These are phyloP conservation scores for Castanea crenata DNA, from an alignment of 306 rosid genomes.

Conservation along the genomic window DNA sequence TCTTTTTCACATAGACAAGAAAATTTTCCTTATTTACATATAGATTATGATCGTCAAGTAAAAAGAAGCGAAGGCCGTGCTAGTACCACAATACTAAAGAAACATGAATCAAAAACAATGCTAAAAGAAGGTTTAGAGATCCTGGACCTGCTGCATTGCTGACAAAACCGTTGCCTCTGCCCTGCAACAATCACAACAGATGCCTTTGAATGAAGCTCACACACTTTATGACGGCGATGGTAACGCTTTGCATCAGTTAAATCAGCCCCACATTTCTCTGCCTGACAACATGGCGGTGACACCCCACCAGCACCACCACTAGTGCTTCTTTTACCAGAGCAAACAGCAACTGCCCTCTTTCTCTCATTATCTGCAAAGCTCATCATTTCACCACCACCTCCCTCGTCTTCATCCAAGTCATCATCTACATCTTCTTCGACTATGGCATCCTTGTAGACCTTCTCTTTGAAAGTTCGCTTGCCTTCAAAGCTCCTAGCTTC, in stretches of 20 bases:
- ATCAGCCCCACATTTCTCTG: constrained; percentile 68
- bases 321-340: constrained; percentile 38
- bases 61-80: neutral
- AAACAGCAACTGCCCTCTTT: constrained; percentile 30
- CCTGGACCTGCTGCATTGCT: constrained; percentile 96
- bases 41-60: too few species aligned
- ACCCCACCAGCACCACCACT: constrained; percentile 30
- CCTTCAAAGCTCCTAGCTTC: constrained; percentile 51
- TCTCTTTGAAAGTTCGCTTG: constrained; percentile 41
- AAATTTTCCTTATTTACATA: too few species aligned
- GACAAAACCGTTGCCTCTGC: constrained; percentile 79
- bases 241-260: constrained; percentile 58
- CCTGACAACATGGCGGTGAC: constrained; percentile 59
- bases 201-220: constrained; percentile 87
- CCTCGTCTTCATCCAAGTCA: constrained; percentile 60
- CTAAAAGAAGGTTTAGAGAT: constrained; percentile 12
- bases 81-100: neutral
- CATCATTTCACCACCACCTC: constrained; percentile 9
- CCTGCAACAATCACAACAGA: constrained; percentile 63
- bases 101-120: constrained; percentile 13
- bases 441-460: constrained; percentile 29
- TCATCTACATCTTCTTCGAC: constrained; percentile 49
- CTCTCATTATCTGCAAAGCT: constrained; percentile 38
- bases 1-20: neutral
- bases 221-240: constrained; percentile 93